Evolutionary conservation across 2,329 filamentous ascomycete species (phyloP), one percentile per base, ranked within the genome.

Genomic region (Microsporum canis): DNA sequence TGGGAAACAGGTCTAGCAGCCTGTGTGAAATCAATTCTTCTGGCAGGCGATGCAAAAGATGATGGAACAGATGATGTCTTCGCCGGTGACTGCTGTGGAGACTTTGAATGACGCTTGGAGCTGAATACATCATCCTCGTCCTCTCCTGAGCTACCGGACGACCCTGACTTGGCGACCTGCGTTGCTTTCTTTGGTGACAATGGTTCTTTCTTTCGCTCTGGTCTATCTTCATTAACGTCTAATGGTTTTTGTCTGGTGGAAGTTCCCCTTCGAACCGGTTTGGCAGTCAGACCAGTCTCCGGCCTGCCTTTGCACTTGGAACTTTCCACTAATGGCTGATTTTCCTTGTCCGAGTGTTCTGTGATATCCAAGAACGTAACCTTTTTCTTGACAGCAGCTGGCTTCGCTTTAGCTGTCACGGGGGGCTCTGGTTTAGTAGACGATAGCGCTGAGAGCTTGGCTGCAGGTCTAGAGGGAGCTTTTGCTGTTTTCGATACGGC

Each of bases 151-250:
- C 70, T 71, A 3, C 68, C 70, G 51, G 74, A 72, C 1, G 72
- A 69, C 12, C 70, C 65, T 1, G 71, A 70, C 63, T 76, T 79
- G 17, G 76, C 71, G 41, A 79, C 68, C 63, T 79, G 77, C 5
- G 73, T 78, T 34, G 74, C 71, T 65, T 79, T 80, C 70, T 79
- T 79, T 1, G 78, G 78, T 10, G 77, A 79, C 33, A 80, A 67
- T 17, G 76, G 76, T 61, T 77, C 66, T 17, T 66, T 62, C 34
- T 68, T 68, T 55, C 57, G 53, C 14, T 65, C 65, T 33, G 61
- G 56, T 38, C 63, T 62, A 27, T 63, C 55, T 39, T 61, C 59
- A 29, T 53, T 29, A 5, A 63, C 69, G 7, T 66, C 53, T 7
- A 64, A 63, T 31, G 63, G 64, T 39, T 71, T 71, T 3, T 73